These are phyloP conservation scores for Sphaerulina musiva DNA, from an alignment of 2,329 filamentous ascomycete genomes.

Conservation along the genomic window DNA sequence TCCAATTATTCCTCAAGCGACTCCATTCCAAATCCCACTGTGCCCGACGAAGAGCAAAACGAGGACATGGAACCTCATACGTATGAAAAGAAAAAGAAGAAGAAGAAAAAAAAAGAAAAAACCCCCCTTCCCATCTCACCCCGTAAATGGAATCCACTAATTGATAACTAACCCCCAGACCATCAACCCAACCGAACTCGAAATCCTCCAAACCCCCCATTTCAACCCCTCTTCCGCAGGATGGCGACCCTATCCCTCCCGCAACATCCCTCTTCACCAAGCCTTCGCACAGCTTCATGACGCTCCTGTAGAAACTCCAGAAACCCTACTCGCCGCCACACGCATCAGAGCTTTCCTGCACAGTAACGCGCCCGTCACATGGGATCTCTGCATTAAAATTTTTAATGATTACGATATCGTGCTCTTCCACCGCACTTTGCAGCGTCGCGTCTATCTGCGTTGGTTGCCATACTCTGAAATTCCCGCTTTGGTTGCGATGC, in stretches of 20 bases:
- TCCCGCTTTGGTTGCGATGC: not conserved
- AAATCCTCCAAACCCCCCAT: conserved; percentile 1
- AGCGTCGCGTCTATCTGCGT: conserved; percentile 3
- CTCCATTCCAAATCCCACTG: not conserved
- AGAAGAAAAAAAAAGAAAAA: too few species aligned
- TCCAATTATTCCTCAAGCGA: not conserved
- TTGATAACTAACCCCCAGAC: not conserved
- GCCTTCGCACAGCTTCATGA: conserved; percentile 1
- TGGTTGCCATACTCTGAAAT: not conserved
- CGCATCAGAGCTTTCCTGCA: not conserved
- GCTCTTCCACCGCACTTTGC: conserved; percentile 14
- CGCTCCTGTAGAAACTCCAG: not conserved
- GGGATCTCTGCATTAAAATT: conserved; percentile 16
- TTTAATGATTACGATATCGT: conserved; percentile 14
- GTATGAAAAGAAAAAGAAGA: not conserved
- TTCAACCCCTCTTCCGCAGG: not conserved
- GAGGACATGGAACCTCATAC: conserved; percentile 3
- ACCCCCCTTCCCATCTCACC: too few species aligned
- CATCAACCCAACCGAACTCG: conserved; percentile 2
- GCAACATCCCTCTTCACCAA: not conserved
- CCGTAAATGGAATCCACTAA: too few species aligned
- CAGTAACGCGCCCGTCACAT: not conserved
- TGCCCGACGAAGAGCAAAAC: not conserved
- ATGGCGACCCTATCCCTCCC: not conserved
- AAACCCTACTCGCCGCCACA: not conserved